Percentiles rank a stretch among this genome's conserved stretches.
Evolutionary conservation across 192 early-diverging fungal species (phyloP).

Genomic region (Entomortierella chlamydospora): DNA sequence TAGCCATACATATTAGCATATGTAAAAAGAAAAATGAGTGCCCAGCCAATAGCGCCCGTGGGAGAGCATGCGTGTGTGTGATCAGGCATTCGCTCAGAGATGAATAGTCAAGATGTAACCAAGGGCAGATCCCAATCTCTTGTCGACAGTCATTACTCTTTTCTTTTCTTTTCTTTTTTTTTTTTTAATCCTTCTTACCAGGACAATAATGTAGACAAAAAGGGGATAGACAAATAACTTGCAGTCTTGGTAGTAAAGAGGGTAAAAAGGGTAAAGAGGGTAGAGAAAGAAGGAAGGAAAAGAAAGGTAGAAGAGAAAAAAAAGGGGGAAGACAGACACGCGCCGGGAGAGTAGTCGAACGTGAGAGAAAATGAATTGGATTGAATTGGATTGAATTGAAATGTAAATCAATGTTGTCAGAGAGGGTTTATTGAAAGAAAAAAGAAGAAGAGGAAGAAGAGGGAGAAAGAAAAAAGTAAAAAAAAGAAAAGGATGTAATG

Average conservation of each 20-base stretch:
- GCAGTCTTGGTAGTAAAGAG: no score
- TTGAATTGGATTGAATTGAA: not conserved
- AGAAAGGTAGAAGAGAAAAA: not conserved
- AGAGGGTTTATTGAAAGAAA: no score
- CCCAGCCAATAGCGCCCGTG: constrained; percentile 31
- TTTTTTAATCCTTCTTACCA: not conserved
- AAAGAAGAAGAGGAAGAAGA: no score
- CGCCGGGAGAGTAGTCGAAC: not conserved
- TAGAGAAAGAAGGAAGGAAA: not conserved
- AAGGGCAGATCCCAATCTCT: no score
- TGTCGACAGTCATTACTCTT: not conserved
- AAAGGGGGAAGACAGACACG: not conserved
- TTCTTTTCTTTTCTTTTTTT: no score
- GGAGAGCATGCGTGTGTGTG: constrained; percentile 26
- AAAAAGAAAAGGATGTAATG: no score
- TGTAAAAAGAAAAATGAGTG: not conserved
- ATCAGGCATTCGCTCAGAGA: no score
- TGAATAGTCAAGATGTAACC: no score
- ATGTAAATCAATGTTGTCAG: no score
- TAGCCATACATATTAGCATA: no score
- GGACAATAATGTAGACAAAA: not conserved
- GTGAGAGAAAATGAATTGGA: not conserved
- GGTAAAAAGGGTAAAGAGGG: not conserved
- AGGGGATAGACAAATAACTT: not conserved
- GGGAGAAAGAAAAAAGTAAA: no score